Percentiles rank a stretch among this genome's conserved stretches.
phyloP scores from a whole-genome alignment of 108 stramenopile species.

The Skeletonema marinoi region DNA sequence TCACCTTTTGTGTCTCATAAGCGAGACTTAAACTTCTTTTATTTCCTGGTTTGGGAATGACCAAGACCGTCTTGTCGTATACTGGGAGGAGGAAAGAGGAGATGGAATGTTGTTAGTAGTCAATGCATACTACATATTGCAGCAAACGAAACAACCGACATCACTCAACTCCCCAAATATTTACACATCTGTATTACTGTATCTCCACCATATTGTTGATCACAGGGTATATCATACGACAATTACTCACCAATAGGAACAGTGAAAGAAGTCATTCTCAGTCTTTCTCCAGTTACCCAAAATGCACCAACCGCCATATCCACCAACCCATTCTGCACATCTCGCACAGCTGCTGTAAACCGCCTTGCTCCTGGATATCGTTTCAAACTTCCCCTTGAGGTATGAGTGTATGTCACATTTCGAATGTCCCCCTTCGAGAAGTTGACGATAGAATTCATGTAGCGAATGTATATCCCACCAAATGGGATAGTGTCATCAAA shows the following conservation, averaged over 20 bases:
- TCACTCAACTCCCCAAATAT: no score
- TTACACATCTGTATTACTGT: no score
- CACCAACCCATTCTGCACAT: constrained; percentile 18
- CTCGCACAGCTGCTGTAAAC: constrained; percentile 16
- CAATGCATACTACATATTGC: no score
- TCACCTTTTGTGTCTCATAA: not conserved
- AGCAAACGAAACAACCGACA: not conserved
- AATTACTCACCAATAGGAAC: not conserved
- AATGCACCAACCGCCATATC: constrained; percentile 34
- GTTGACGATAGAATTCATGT: not conserved
- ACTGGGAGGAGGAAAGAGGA: not conserved
- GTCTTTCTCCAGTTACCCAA: no score
- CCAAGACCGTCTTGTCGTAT: constrained; percentile 30
- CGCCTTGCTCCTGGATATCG: not conserved
- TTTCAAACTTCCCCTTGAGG: not conserved
- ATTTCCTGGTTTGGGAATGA: constrained; percentile 8
- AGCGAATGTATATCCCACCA: constrained; percentile 12
- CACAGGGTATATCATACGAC: not conserved
- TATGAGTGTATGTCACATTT: constrained; percentile 18
- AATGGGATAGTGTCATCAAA: constrained; percentile 11
- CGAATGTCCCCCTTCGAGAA: constrained; percentile 22
- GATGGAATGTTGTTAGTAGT: no score
- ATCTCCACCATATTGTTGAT: no score
- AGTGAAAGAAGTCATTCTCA: not conserved
- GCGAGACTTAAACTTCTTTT: no score